Percentiles rank a stretch among this genome's conserved stretches.
phyloP scores from a whole-genome alignment of 192 early-diverging fungal species.

The Backusella australiensis region DNA sequence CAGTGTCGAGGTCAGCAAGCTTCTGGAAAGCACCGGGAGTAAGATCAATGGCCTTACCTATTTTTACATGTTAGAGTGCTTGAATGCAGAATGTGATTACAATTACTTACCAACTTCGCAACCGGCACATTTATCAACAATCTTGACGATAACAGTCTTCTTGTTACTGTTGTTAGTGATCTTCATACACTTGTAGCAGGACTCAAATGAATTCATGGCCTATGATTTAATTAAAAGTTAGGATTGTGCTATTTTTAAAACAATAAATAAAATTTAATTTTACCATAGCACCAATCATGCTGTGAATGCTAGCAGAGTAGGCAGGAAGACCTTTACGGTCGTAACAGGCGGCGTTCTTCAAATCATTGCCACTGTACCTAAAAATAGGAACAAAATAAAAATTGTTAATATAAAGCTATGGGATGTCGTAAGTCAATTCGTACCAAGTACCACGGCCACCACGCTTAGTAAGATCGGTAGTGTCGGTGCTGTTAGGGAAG shows the following conservation, averaged over 20 bases:
- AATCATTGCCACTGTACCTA: slow-evolving; percentile 36
- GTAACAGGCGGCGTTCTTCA: slow-evolving; percentile 43
- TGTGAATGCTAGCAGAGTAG: slow-evolving; percentile 32
- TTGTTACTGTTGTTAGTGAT: slow-evolving; percentile 27
- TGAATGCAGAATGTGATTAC: too few relatives aligned
- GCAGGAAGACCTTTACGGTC: slow-evolving; percentile 32
- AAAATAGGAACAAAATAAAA: neutral
- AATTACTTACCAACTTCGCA: slow-evolving; percentile 11
- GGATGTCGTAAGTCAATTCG: neutral
- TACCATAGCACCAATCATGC: slow-evolving; percentile 40
- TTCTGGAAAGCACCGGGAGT: slow-evolving; percentile 34
- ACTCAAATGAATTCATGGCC: slow-evolving; percentile 28
- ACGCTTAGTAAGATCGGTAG: slow-evolving; percentile 18
- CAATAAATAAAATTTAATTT: slow-evolving; percentile 14
- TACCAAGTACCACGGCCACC: slow-evolving; percentile 33
- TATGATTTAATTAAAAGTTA: slow-evolving; percentile 8
- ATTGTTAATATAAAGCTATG: neutral
- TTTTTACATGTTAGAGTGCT: too few relatives aligned
- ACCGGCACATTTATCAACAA: slow-evolving; percentile 36
- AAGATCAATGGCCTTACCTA: slow-evolving; percentile 26
- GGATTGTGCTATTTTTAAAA: neutral
- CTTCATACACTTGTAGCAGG: slow-evolving; percentile 40
- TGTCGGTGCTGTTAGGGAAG: slow-evolving; percentile 4
- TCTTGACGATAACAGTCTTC: slow-evolving; percentile 23
- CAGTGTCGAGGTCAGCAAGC: slow-evolving; percentile 22